These are phyloP conservation scores for Boletus bicolor DNA, from an alignment of 768 basidiomycete species.

Conservation along the genomic window DNA sequence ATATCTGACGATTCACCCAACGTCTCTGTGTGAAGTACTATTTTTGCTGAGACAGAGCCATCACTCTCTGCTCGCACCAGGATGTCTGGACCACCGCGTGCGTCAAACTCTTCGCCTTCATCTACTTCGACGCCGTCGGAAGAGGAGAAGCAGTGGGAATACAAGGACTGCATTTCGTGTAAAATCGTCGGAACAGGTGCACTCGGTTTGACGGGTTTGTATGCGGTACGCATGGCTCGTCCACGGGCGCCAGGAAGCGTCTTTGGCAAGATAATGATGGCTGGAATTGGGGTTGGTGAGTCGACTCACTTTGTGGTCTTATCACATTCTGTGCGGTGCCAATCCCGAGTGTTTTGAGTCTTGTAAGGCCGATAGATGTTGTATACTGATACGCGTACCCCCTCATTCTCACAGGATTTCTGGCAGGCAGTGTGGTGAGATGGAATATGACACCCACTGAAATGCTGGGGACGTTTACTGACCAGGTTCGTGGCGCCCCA, in stretches of 20 bases:
- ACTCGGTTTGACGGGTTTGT: constrained; percentile 59
- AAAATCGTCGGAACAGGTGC: constrained; percentile 64
- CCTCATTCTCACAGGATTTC: constrained; percentile 18
- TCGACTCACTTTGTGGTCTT: not conserved
- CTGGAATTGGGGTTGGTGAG: constrained; percentile 61
- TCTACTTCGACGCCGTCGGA: constrained; percentile 1
- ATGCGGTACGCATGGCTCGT: constrained; percentile 65
- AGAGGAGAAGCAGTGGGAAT: constrained; percentile 12
- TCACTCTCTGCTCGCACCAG: not conserved
- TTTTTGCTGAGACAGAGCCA: not conserved
- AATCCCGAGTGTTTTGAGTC: not conserved
- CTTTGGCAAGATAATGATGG: constrained; percentile 59
- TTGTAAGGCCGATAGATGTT: not conserved
- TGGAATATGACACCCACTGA: constrained; percentile 30
- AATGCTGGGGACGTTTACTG: constrained; percentile 16
- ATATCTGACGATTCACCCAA: not conserved
- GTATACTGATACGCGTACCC: constrained; percentile 8
- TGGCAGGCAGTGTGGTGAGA: constrained; percentile 29
- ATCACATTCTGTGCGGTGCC: not conserved
- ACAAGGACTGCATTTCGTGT: constrained; percentile 66
- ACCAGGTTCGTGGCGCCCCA: constrained; percentile 9
- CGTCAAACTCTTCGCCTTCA: not conserved
- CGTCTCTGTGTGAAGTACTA: not conserved
- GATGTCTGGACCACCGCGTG: constrained; percentile 23
- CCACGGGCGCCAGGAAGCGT: constrained; percentile 58